Evolutionary conservation across 768 basidiomycete genomes (phyloP).

Genomic region (Mycena vulgaris): DNA sequence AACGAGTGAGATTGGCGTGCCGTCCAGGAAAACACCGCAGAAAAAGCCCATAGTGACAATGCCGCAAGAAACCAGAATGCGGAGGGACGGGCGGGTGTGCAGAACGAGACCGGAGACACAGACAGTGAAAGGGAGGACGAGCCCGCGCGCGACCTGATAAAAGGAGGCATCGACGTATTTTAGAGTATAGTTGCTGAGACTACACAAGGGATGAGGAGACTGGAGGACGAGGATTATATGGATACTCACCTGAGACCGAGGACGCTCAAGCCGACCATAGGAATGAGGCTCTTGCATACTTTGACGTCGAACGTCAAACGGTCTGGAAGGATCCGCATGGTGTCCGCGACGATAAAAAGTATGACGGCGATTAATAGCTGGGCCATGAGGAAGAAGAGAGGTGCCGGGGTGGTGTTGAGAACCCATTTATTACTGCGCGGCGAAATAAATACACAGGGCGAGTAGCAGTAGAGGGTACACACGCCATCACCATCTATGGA

Average conservation of each 20-base stretch:
- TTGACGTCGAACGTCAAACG: slow-evolving; percentile 75
- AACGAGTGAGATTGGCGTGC: slow-evolving; percentile 66
- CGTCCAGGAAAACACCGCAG: slow-evolving; percentile 87
- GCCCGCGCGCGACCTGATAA: slow-evolving; percentile 95
- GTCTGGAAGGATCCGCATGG: slow-evolving; percentile 76
- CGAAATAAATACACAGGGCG: slow-evolving; percentile 30
- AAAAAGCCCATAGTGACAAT: slow-evolving; percentile 95
- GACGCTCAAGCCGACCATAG: slow-evolving; percentile 85
- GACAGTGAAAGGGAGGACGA: slow-evolving; percentile 95
- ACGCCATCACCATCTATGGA: slow-evolving; percentile 93
- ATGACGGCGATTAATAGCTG: slow-evolving; percentile 87
- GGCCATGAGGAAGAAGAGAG: slow-evolving; percentile 89
- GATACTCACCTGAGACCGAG: slow-evolving; percentile 80
- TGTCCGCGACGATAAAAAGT: slow-evolving; percentile 78
- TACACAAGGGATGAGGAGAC: slow-evolving; percentile 46
- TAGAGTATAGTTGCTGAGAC: slow-evolving; percentile 91
- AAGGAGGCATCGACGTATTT: slow-evolving; percentile 97
- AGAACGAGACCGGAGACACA: slow-evolving; percentile 87
- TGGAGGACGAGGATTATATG: background rate
- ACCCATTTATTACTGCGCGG: slow-evolving; percentile 90
- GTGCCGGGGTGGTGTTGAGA: slow-evolving; percentile 77
- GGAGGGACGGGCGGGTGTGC: slow-evolving; percentile 80
- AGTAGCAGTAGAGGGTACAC: slow-evolving; percentile 36
- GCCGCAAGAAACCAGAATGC: slow-evolving; percentile 81
- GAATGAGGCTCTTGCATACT: slow-evolving; percentile 79